phyloP scores from a whole-genome alignment of 1,284 basidiomycete species.

The Inonotus hispidus region DNA sequence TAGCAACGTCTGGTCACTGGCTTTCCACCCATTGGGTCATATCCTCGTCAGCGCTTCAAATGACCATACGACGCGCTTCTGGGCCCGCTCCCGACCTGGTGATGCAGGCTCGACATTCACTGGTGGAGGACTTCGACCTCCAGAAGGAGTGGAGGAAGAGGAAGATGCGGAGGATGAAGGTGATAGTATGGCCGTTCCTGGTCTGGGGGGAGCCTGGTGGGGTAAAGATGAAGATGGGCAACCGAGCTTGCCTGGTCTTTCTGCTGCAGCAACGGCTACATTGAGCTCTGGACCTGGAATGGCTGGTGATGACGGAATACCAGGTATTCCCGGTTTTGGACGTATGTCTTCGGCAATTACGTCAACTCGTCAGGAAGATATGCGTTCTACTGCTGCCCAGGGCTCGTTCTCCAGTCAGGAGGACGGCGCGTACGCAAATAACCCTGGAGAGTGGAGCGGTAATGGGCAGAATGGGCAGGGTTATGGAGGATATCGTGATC shows the following conservation, averaged over 20 bases:
- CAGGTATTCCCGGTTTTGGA: constrained; percentile 53
- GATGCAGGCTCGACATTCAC: constrained; percentile 66
- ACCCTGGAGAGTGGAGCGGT: constrained; percentile 6
- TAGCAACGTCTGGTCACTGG: constrained; percentile 93
- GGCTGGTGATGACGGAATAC: constrained; percentile 46
- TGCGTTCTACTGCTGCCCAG: constrained; percentile 23
- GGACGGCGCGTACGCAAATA: constrained; percentile 21
- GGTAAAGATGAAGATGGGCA: constrained; percentile 34
- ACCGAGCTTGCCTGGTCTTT: constrained; percentile 16
- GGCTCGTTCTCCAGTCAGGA: constrained; percentile 25
- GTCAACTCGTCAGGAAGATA: neutral
- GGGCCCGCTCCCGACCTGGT: constrained; percentile 84
- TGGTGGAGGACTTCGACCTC: constrained; percentile 74
- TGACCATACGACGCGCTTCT: constrained; percentile 97
- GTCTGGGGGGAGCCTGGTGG: constrained; percentile 28
- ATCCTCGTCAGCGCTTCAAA: constrained; percentile 90
- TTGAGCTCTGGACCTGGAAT: constrained; percentile 19
- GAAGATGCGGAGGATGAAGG: constrained; percentile 56
- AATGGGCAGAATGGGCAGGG: neutral
- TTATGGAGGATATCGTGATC: neutral
- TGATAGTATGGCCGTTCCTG: constrained; percentile 33
- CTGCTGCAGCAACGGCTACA: constrained; percentile 20
- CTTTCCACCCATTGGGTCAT: constrained; percentile 95
- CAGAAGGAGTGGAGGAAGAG: constrained; percentile 58
- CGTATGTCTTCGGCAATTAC: constrained; percentile 8